Conservation (phyloP, 768 basidiomycete genomes). For the Podaxis sp. region DNA sequence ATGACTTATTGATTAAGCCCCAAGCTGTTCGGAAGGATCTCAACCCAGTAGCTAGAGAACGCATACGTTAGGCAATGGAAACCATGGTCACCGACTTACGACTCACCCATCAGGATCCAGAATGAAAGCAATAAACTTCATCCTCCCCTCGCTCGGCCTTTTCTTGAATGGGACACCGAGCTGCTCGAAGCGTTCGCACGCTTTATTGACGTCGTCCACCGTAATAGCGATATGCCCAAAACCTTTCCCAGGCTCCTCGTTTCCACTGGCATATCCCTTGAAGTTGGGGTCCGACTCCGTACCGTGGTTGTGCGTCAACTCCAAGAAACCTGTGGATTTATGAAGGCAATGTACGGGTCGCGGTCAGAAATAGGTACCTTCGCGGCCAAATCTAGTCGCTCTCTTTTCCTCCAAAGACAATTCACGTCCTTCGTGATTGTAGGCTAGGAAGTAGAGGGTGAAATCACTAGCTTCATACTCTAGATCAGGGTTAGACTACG, state of each 20-base stretch:
- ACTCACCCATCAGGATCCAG: conserved; percentile 79
- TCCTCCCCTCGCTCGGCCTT: conserved; percentile 77
- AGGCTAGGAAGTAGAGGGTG: conserved; percentile 85
- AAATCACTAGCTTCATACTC: conserved; percentile 57
- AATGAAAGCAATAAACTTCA: conserved; percentile 81
- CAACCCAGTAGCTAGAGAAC: conserved; percentile 20
- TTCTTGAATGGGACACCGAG: conserved; percentile 87
- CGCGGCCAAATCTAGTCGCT: conserved; percentile 48
- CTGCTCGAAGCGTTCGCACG: conserved; percentile 79
- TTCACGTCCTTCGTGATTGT: conserved; percentile 52
- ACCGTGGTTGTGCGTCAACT: conserved; percentile 88
- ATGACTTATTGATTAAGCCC: background rate
- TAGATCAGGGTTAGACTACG: conserved; percentile 21
- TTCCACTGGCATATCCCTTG: conserved; percentile 82
- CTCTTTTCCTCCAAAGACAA: conserved; percentile 50
- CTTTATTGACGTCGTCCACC: conserved; percentile 76
- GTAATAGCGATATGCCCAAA: conserved; percentile 91
- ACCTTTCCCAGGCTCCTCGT: conserved; percentile 71
- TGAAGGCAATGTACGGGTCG: background rate
- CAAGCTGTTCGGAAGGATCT: conserved; percentile 14
- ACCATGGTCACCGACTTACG: background rate
- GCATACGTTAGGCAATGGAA: background rate
- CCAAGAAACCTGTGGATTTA: conserved; percentile 57
- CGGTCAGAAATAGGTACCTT: conserved; percentile 43
- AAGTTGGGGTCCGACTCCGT: conserved; percentile 78